These are phyloP conservation scores for Trichoderma reesei DNA, from an alignment of 495 filamentous ascomycete genomes.

Conservation along the genomic window DNA sequence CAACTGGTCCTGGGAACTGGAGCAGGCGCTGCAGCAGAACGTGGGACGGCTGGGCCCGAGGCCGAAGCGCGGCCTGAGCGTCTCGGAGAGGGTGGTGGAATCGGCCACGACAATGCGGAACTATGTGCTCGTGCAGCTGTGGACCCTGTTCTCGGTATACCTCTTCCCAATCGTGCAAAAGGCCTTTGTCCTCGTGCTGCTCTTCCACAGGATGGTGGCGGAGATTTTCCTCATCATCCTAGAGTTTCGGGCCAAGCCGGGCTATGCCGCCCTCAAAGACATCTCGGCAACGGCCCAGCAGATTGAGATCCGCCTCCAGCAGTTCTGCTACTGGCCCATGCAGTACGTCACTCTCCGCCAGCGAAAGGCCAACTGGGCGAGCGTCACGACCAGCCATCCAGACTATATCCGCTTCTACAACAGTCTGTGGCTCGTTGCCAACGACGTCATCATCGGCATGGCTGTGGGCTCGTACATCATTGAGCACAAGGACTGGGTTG, in stretches of 20 bases:
- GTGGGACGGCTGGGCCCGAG: conserved; percentile 70
- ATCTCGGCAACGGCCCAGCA: conserved; percentile 97
- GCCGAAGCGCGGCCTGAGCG: conserved; percentile 74
- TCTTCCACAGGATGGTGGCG: conserved; percentile 72
- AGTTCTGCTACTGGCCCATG: conserved; percentile 98
- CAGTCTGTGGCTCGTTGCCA: conserved; percentile 95
- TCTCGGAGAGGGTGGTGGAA: conserved; percentile 90
- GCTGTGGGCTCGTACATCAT: conserved; percentile 94
- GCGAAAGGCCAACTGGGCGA: conserved; percentile 88
- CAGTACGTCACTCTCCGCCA: conserved; percentile 86
- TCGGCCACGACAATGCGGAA: conserved; percentile 80
- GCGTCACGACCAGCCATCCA: conserved; percentile 87
- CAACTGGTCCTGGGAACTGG: conserved; percentile 89
- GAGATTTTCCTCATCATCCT: conserved; percentile 71
- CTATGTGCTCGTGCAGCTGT: conserved; percentile 55
- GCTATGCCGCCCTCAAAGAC: conserved; percentile 82
- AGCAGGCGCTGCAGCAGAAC: conserved; percentile 76
- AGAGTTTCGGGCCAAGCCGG: conserved; percentile 77
- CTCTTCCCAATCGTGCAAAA: conserved; percentile 66
- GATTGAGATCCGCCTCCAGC: conserved; percentile 92
- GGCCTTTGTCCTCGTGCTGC: conserved; percentile 63
- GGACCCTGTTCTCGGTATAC: conserved; percentile 64
- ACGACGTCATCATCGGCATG: conserved; percentile 98
- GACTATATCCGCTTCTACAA: conserved; percentile 99
- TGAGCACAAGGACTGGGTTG: conserved; percentile 82